Evolutionary conservation across 1,284 basidiomycete species (phyloP), one percentile per base, ranked within the genome.

Genomic region (Leccinum subrobustum): DNA sequence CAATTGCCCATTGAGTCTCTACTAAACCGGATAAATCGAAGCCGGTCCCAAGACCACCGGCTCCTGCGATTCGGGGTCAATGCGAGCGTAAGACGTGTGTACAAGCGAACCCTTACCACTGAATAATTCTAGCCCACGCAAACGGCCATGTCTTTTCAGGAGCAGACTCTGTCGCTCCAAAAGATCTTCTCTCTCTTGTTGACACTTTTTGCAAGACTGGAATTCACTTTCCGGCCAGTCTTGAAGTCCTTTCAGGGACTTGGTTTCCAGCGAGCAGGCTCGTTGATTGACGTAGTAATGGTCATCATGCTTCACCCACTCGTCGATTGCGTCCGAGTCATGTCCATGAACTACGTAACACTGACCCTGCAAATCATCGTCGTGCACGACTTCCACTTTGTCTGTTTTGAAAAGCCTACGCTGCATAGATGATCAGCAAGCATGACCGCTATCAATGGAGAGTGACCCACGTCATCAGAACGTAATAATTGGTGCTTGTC

Each of bases 1-100:
- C 88, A 2, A 89, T 78, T 3, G 87, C 88, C 80, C 86, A 89
- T 65, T 76, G 79, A 2, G 85, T 87, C 16, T 87, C 76, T 6
- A 89, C 80, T 71, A 79, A 82, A 0, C 80, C 79, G 12, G 85
- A 84, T 60, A 82, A 64, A 54, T 85, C 79, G 60, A 91, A 75
- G 1, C 88, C 88, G 33, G 83, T 81, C 6, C 87, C 86, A 9
- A 91, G 77, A 4, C 88, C 88, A 59, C 88, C 88, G 57, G 87
- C 88, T 67, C 88, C 87, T 88, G 60, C 12, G 56, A 59, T 27
- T 14, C 50, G 29, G 23, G 7, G 31, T 69, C n/a, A 56, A 52
- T 54, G 51, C 58, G 35, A 57, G 52, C 47, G 44, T 56, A 29
- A 20, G 63, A 60, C 51, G 9, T 56, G 42, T 3, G 14, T 31